These are phyloP conservation scores for Proliferodiscus dingleyae DNA, from an alignment of 2,329 filamentous ascomycete genomes.

Conservation along the genomic window DNA sequence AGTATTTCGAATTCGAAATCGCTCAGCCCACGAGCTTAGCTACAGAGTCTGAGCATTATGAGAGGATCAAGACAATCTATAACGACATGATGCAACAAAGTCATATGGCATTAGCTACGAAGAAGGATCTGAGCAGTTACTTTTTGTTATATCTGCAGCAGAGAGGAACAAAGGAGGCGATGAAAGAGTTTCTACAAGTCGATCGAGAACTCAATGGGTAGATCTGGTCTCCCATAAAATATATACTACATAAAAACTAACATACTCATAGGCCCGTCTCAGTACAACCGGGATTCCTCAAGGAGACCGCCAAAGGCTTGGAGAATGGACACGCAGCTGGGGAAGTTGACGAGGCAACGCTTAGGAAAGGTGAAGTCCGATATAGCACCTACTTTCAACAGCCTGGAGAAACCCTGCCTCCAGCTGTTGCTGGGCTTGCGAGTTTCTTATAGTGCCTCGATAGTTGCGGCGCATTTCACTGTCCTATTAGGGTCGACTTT, in stretches of 20 bases:
- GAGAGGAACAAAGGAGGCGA: conserved; percentile 73
- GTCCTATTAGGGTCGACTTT: too few species aligned
- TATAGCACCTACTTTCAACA: conserved; percentile 41
- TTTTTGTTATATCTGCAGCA: conserved; percentile 85
- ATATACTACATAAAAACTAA: conserved; percentile 13
- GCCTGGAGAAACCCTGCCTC: conserved; percentile 17
- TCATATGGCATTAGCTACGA: conserved; percentile 58
- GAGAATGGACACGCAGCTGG: conserved; percentile 40
- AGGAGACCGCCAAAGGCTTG: conserved; percentile 36
- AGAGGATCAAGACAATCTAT: conserved; percentile 76
- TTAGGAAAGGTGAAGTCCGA: conserved; percentile 38
- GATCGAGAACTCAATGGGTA: conserved; percentile 86
- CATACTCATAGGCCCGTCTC: conserved; percentile 36
- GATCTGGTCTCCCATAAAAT: conserved; percentile 28
- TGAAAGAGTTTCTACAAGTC: conserved; percentile 78
- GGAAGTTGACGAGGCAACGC: conserved; percentile 38
- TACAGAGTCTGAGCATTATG: conserved; percentile 59
- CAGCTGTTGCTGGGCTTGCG: conserved; percentile 26
- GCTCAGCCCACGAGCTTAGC: conserved; percentile 68
- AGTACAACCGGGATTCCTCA: conserved; percentile 34
- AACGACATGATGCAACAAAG: conserved; percentile 70
- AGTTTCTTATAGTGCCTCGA: conserved; percentile 27
- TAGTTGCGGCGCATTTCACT: too few species aligned
- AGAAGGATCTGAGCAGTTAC: conserved; percentile 69
- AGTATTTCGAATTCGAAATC: conserved; percentile 84